Percentiles rank a stretch among this genome's conserved stretches.
phyloP scores from a whole-genome alignment of 176 grass and related monocot species.

The Aegilops umbellulata region DNA sequence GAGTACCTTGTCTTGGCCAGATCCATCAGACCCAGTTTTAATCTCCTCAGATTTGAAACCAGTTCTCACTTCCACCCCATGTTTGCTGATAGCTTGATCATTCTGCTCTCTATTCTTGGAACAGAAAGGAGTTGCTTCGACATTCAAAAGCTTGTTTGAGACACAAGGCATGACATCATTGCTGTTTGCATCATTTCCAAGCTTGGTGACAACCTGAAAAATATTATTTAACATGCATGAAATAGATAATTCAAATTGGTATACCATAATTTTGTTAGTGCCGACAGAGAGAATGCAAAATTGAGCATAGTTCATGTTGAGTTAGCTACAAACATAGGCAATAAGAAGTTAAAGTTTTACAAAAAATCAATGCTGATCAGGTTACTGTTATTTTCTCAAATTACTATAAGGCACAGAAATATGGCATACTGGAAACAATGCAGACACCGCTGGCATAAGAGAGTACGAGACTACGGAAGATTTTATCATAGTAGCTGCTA shows the following conservation, averaged over 20 bases:
- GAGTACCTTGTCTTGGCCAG: slow-evolving; percentile 41
- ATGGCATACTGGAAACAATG: not conserved
- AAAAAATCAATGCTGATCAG: not conserved
- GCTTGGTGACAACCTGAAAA: slow-evolving; percentile 31
- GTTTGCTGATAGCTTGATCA: slow-evolving; percentile 23
- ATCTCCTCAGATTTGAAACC: slow-evolving; percentile 29
- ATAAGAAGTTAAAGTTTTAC: not conserved
- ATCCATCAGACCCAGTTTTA: slow-evolving; percentile 32
- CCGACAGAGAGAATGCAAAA: slow-evolving; percentile 4
- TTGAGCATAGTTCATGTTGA: not conserved
- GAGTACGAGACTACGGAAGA: no score
- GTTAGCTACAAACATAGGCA: not conserved
- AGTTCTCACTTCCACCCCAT: slow-evolving; percentile 18
- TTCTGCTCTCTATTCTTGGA: slow-evolving; percentile 28
- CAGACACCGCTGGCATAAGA: not conserved
- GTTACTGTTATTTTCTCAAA: not conserved
- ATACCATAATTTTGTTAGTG: not conserved
- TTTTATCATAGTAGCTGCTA: no score
- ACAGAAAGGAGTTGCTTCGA: slow-evolving; percentile 10
- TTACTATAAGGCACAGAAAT: not conserved
- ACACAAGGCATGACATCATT: slow-evolving; percentile 20
- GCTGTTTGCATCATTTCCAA: slow-evolving; percentile 20
- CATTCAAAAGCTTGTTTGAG: slow-evolving; percentile 22
- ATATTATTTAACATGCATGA: not conserved
- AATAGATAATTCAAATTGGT: not conserved